These are phyloP conservation scores for Blepharisma japonicum DNA, from an alignment of 73 alveolate genomes.

Conservation along the genomic window DNA sequence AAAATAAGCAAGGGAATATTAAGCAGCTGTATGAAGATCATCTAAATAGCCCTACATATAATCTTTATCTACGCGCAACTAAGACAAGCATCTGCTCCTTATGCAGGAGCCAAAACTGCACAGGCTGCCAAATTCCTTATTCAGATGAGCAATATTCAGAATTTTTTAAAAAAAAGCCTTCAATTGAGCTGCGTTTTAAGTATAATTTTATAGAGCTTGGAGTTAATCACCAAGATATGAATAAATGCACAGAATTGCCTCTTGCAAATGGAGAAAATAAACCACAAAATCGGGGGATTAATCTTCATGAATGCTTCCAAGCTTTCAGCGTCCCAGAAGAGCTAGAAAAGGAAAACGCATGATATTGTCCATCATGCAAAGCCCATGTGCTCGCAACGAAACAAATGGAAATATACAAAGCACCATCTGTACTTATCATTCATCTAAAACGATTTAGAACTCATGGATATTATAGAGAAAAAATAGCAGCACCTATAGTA, in stretches of 20 bases:
- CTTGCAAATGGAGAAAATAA: background rate
- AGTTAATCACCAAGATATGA: background rate
- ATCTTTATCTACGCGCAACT: background rate
- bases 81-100: background rate
- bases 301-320: conserved; percentile 26
- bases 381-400: conserved; percentile 76
- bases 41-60: background rate
- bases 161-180: background rate
- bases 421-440: conserved; percentile 70
- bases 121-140: background rate
- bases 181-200: background rate
- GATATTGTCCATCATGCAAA: conserved; percentile 73
- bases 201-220: background rate
- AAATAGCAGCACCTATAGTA: conserved; percentile 59
- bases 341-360: conserved; percentile 69
- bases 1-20: background rate
- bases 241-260: background rate
- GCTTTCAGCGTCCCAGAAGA: conserved; percentile 60
- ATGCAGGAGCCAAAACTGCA: background rate
- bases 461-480: conserved; percentile 57
- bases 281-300: background rate
- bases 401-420: conserved; percentile 76
- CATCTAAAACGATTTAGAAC: conserved; percentile 77
- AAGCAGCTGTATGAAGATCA: background rate
- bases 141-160: background rate